phyloP scores from a whole-genome alignment of 2,329 filamentous ascomycete species.

The Rutstroemia sp. region DNA sequence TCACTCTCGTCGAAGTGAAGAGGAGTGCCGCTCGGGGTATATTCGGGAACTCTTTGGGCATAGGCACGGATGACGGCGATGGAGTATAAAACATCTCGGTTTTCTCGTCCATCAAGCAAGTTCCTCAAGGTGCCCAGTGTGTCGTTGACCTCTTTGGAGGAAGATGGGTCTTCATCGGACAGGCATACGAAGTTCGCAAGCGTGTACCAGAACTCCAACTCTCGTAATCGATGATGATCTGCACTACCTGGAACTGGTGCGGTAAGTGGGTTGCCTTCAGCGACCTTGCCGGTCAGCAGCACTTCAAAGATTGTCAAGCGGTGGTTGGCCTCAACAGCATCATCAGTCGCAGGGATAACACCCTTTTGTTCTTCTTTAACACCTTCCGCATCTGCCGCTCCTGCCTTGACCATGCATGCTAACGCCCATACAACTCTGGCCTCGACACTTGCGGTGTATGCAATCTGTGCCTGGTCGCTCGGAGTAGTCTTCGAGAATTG shows the following conservation, averaged over 20 bases:
- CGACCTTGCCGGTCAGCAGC: constrained; percentile 64
- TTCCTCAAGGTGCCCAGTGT: constrained; percentile 58
- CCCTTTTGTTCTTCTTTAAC: constrained; percentile 28
- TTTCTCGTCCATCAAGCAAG: constrained; percentile 73
- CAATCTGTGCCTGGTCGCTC: constrained; percentile 45
- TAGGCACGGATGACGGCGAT: constrained; percentile 74
- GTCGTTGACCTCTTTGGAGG: constrained; percentile 54
- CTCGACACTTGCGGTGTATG: constrained; percentile 47
- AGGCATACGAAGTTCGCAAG: constrained; percentile 66
- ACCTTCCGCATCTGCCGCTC: constrained; percentile 25
- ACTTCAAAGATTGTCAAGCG: constrained; percentile 71
- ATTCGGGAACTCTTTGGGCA: constrained; percentile 55
- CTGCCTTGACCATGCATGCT: constrained; percentile 35
- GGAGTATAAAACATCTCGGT: constrained; percentile 84
- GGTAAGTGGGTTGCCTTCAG: constrained; percentile 51
- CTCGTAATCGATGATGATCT: constrained; percentile 49
- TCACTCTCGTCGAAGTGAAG: constrained; percentile 60
- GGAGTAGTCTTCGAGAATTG: constrained; percentile 40
- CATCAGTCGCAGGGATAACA: constrained; percentile 45
- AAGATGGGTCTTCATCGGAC: constrained; percentile 50
- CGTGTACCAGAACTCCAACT: constrained; percentile 76
- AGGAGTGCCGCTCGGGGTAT: constrained; percentile 48
- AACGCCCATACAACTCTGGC: constrained; percentile 54
- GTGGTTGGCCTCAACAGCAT: constrained; percentile 56
- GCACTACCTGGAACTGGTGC: constrained; percentile 40